These are phyloP conservation scores for Cryphonectria radicalis DNA, from an alignment of 2,329 filamentous ascomycete species.

Conservation along the genomic window DNA sequence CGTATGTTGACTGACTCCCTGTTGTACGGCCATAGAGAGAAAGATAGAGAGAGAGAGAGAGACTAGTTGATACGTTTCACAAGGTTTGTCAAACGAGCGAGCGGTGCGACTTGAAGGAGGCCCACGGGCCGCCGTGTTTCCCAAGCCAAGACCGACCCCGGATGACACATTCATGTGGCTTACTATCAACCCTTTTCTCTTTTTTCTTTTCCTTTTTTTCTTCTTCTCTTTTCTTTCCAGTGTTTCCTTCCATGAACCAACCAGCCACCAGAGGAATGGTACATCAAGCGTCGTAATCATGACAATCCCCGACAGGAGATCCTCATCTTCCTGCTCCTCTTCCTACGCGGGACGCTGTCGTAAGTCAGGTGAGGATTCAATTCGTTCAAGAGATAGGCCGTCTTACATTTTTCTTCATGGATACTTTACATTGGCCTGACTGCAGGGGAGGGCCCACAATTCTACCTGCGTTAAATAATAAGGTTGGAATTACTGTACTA, in stretches of 20 bases:
- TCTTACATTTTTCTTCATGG: not conserved
- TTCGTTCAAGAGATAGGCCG: not conserved
- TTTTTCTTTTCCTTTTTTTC: too few relatives aligned
- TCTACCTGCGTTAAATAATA: not conserved
- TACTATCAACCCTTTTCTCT: not conserved
- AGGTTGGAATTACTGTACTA: not conserved
- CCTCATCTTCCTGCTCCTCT: not conserved
- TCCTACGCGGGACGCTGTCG: conserved; percentile 8
- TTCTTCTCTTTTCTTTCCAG: too few relatives aligned
- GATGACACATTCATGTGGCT: not conserved
- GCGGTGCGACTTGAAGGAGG: not conserved
- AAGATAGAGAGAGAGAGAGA: too few relatives aligned
- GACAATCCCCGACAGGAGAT: not conserved
- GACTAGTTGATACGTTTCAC: not conserved
- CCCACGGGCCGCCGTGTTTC: not conserved
- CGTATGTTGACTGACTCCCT: not conserved
- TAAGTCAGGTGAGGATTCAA: conserved; percentile 3
- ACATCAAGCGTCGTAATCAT: not conserved
- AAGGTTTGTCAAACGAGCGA: not conserved
- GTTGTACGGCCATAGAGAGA: not conserved
- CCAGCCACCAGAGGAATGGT: not conserved
- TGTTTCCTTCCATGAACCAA: not conserved
- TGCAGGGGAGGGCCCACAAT: not conserved
- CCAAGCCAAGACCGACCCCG: not conserved
- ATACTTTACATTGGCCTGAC: not conserved